phyloP scores from a whole-genome alignment of 768 basidiomycete species.

The Auricularia heimuer region DNA sequence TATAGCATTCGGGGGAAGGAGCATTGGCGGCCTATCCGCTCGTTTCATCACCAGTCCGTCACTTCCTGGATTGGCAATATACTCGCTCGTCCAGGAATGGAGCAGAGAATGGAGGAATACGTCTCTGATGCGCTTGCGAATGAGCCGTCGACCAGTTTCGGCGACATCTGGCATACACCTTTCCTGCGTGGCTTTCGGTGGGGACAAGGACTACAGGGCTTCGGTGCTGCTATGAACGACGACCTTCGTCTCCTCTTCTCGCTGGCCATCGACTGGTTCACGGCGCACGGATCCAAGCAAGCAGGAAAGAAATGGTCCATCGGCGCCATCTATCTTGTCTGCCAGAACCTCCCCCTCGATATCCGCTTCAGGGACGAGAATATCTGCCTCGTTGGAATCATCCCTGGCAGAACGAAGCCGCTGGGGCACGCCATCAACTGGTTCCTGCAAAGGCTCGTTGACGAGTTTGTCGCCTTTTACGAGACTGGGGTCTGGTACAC shows the following conservation, averaged over 20 bases:
- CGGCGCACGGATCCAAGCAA: not conserved
- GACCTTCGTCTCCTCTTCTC: not conserved
- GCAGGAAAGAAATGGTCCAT: not conserved
- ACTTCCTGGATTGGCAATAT: not conserved
- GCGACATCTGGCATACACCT: not conserved
- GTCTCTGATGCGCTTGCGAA: not conserved
- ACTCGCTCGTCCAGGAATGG: not conserved
- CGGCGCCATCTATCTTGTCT: not conserved
- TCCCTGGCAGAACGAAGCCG: not conserved
- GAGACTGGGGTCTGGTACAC: not conserved
- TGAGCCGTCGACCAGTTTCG: not conserved
- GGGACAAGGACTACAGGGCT: not conserved
- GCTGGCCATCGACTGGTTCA: not conserved
- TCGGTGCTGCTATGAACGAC: not conserved
- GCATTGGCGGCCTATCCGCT: not conserved
- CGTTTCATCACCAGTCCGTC: not conserved
- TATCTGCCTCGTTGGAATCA: not conserved
- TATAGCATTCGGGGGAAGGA: not conserved
- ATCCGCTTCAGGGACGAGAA: not conserved
- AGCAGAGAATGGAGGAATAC: not conserved
- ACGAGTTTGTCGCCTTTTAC: not conserved
- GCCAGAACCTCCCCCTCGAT: not conserved
- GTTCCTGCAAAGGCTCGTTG: not conserved
- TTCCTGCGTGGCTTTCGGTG: not conserved
- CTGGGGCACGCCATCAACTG: not conserved